Percentiles rank a stretch among this genome's conserved stretches.
Conservation (phyloP, 192 early-diverging fungal genomes). For the Haplosporangium gracile region DNA sequence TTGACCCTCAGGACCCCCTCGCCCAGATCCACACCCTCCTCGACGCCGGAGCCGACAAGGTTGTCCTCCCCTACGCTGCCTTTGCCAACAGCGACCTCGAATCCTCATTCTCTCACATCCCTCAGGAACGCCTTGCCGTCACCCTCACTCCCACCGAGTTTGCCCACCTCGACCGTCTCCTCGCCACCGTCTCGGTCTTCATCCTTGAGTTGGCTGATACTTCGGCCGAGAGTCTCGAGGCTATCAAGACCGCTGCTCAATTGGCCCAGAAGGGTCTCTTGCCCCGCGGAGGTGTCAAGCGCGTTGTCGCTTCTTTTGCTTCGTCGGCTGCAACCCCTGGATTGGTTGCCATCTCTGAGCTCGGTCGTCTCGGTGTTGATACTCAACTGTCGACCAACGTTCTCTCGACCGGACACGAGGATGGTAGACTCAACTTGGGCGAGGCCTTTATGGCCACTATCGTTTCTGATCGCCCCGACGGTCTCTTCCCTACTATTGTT, state of each 20-base stretch:
- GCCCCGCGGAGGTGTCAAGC: slow-evolving; percentile 58
- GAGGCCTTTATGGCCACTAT: slow-evolving; percentile 68
- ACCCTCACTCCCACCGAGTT: slow-evolving; percentile 19
- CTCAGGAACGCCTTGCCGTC: slow-evolving; percentile 62
- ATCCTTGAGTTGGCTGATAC: slow-evolving; percentile 36
- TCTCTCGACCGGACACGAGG: slow-evolving; percentile 53
- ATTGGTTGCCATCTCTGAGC: slow-evolving; percentile 41
- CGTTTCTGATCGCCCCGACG: slow-evolving; percentile 91
- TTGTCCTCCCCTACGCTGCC: slow-evolving; percentile 51
- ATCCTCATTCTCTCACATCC: slow-evolving; percentile 49
- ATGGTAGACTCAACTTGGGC: slow-evolving; percentile 65
- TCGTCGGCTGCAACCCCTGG: slow-evolving; percentile 29
- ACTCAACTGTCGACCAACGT: slow-evolving; percentile 33
- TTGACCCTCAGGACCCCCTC: slow-evolving; percentile 54
- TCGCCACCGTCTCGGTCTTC: slow-evolving; percentile 43
- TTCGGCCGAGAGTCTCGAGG: slow-evolving; percentile 24
- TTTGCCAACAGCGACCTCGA: slow-evolving; percentile 29
- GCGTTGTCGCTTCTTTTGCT: slow-evolving; percentile 47
- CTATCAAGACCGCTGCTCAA: slow-evolving; percentile 35
- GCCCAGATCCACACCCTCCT: slow-evolving; percentile 58
- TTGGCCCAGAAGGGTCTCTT: slow-evolving; percentile 48
- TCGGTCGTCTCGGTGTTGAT: slow-evolving; percentile 54
- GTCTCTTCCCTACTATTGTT: slow-evolving; percentile 91
- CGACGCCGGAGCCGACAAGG: slow-evolving; percentile 64
- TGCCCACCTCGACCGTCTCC: slow-evolving; percentile 18